These are phyloP conservation scores for Cryptococcus floricola DNA, from an alignment of 1,284 basidiomycete genomes.

Conservation along the genomic window DNA sequence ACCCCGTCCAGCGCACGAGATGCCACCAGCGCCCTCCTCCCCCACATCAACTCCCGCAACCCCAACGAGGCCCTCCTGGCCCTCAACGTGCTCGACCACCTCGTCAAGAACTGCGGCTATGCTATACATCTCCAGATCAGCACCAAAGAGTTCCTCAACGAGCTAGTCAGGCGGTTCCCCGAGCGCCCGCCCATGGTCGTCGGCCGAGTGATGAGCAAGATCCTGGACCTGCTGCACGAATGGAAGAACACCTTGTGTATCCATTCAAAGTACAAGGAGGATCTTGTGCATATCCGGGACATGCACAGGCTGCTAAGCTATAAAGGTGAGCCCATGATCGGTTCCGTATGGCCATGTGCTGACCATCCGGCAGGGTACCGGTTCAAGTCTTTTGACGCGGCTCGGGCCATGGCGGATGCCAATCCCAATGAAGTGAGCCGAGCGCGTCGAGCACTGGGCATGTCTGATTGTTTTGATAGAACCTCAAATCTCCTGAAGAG, in stretches of 20 bases:
- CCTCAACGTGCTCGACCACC: constrained; percentile 73
- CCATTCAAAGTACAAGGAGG: constrained; percentile 90
- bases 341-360: neutral
- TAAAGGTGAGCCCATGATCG: constrained; percentile 62
- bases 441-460: neutral
- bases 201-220: constrained; percentile 88
- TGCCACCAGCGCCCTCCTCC: constrained; percentile 53
- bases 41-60: constrained; percentile 46
- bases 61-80: constrained; percentile 42
- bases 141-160: constrained; percentile 99
- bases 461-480: constrained; percentile 51
- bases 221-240: constrained; percentile 80
- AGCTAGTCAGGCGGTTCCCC: constrained; percentile 94
- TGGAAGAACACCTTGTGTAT: constrained; percentile 95
- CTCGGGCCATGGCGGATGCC: constrained; percentile 51
- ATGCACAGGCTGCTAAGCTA: constrained; percentile 94
- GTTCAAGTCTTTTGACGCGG: constrained; percentile 65
- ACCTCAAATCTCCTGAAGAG: constrained; percentile 90
- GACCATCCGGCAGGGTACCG: constrained; percentile 61
- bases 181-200: constrained; percentile 95
- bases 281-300: constrained; percentile 93
- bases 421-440: constrained; percentile 53
- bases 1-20: constrained; percentile 29
- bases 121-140: constrained; percentile 93
- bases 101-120: constrained; percentile 87